These are phyloP conservation scores for Erodium maritimum DNA, from an alignment of 345 rosid genomes.

Conservation along the genomic window DNA sequence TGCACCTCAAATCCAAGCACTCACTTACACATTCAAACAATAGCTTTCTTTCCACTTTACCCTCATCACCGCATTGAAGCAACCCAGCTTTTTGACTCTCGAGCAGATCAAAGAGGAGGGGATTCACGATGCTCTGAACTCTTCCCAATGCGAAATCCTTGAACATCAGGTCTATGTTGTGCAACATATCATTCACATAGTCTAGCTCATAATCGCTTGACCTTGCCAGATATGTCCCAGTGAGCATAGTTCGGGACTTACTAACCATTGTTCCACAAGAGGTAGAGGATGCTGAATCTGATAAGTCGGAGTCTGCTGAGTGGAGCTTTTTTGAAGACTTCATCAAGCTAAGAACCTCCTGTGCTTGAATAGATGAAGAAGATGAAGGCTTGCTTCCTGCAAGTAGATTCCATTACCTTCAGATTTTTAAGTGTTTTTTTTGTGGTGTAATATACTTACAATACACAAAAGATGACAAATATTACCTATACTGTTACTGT, in stretches of 20 bases:
- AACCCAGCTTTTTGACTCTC: constrained; percentile 32
- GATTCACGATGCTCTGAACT: constrained; percentile 33
- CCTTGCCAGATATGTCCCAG: constrained; percentile 13
- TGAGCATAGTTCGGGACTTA: constrained; percentile 9
- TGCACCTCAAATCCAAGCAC: constrained; percentile 51
- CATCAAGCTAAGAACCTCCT: too few species aligned
- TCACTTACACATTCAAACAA: constrained; percentile 69
- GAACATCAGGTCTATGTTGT: constrained; percentile 47
- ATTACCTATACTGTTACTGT: constrained; percentile 35
- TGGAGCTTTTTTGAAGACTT: too few species aligned
- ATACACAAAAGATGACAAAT: too few species aligned
- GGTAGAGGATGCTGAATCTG: too few species aligned
- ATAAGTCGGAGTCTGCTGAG: too few species aligned
- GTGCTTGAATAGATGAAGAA: too few species aligned
- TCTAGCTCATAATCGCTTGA: constrained; percentile 46
- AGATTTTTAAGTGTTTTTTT: too few species aligned
- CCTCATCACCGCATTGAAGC: constrained; percentile 13
- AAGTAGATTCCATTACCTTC: too few species aligned
- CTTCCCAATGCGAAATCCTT: constrained; percentile 50
- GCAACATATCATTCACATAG: constrained; percentile 52
- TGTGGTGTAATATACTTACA: too few species aligned
- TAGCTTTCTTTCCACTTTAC: constrained; percentile 39
- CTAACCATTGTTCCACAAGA: constrained; percentile 19
- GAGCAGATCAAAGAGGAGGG: constrained; percentile 53
- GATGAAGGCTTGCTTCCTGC: too few species aligned